phyloP scores from a whole-genome alignment of 345 rosid species.

The Lepidium sativum region DNA sequence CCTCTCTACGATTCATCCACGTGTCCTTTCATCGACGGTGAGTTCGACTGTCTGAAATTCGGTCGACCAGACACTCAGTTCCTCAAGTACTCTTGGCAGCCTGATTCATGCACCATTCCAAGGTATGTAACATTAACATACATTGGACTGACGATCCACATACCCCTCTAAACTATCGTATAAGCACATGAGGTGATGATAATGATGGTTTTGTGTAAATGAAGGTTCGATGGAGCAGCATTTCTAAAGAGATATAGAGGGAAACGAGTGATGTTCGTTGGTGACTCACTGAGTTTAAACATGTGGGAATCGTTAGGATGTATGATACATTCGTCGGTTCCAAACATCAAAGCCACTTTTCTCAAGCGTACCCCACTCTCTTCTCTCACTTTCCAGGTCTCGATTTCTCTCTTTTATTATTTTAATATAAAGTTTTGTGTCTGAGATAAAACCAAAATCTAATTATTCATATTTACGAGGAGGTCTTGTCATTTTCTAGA shows the following conservation, averaged over 20 bases:
- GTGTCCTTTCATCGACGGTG: slow-evolving; percentile 72
- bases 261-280: slow-evolving; percentile 95
- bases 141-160: too few relatives aligned
- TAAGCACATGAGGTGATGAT: not conserved
- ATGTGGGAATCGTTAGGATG: slow-evolving; percentile 78
- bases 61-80: slow-evolving; percentile 75
- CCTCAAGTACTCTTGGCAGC: slow-evolving; percentile 80
- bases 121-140: slow-evolving; percentile 35
- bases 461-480: slow-evolving; percentile 22
- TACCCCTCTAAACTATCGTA: too few relatives aligned
- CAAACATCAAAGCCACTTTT: slow-evolving; percentile 38
- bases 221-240: slow-evolving; percentile 66
- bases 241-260: slow-evolving; percentile 72
- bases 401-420: not conserved
- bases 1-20: slow-evolving; percentile 49
- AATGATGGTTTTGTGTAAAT: not conserved
- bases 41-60: slow-evolving; percentile 63
- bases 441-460: slow-evolving; percentile 15
- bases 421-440: not conserved
- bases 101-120: slow-evolving; percentile 57
- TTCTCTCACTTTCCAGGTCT: slow-evolving; percentile 57
- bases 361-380: slow-evolving; percentile 36
- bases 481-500: slow-evolving; percentile 1
- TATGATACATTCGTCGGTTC: slow-evolving; percentile 64
- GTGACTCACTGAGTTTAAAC: slow-evolving; percentile 85